phyloP scores from a whole-genome alignment of 176 grass and related monocot species.

The Oropetium thomaeum region DNA sequence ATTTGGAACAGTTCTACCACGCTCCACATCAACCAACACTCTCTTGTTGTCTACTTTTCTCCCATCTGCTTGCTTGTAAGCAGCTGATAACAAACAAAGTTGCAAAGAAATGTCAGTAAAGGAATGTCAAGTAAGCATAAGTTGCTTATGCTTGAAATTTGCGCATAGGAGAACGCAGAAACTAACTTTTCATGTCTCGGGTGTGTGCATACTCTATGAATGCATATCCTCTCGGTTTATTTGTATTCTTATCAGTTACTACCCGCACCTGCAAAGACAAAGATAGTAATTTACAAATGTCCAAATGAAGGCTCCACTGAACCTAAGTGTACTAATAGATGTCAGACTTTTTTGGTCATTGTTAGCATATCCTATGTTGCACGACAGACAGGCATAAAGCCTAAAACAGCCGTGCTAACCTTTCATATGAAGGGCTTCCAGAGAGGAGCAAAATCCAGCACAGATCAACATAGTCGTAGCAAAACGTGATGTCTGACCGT shows the following conservation, averaged over 20 bases:
- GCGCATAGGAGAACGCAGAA: neutral
- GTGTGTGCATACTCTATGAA: conserved; percentile 91
- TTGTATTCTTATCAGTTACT: conserved; percentile 63
- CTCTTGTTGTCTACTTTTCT: conserved; percentile 70
- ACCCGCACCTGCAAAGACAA: conserved; percentile 68
- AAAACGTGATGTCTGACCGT: conserved; percentile 53
- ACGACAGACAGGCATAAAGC: conserved; percentile 95
- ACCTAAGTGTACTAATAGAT: neutral
- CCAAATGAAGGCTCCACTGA: neutral
- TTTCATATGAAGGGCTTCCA: conserved; percentile 72
- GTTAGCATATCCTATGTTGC: conserved; percentile 63
- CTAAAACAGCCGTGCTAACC: conserved; percentile 99
- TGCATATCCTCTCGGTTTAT: conserved; percentile 92
- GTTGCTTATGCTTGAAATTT: no score
- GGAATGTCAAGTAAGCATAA: neutral
- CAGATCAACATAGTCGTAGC: conserved; percentile 62
- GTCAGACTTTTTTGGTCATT: conserved; percentile 23
- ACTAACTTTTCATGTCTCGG: conserved; percentile 90
- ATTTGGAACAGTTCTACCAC: conserved; percentile 93
- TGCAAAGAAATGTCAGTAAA: conserved; percentile 8
- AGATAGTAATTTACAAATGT: conserved; percentile 25
- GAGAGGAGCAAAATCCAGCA: conserved; percentile 69
- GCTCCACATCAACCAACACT: conserved; percentile 92
- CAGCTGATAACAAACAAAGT: conserved; percentile 46
- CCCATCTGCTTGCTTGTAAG: conserved; percentile 93